These are phyloP conservation scores for Flaveria floridana DNA, from an alignment of 140 eudicot species.

Conservation along the genomic window DNA sequence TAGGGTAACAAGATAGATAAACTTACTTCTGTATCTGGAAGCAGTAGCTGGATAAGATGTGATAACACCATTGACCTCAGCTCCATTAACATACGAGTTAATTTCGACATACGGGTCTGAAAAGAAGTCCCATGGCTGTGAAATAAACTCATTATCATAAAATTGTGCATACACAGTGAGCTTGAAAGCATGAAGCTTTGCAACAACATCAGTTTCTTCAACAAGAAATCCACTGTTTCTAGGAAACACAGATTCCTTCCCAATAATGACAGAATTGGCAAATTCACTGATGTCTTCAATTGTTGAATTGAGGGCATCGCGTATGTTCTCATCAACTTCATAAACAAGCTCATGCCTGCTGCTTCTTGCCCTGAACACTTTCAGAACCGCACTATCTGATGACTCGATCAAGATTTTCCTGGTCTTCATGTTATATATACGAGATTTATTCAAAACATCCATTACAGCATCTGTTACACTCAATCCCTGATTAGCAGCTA, in stretches of 20 bases:
- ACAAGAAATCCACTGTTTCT: slow-evolving; percentile 30
- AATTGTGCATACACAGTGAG: slow-evolving; percentile 60
- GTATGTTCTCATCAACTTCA: slow-evolving; percentile 48
- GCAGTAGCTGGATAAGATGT: slow-evolving; percentile 79
- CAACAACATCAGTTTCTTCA: slow-evolving; percentile 49
- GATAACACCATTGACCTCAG: slow-evolving; percentile 59
- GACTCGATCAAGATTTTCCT: slow-evolving; percentile 71
- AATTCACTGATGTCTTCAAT: slow-evolving; percentile 50
- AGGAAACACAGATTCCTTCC: slow-evolving; percentile 64
- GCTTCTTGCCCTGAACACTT: slow-evolving; percentile 46
- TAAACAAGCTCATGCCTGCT: slow-evolving; percentile 63
- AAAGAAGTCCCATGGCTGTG: slow-evolving; percentile 79
- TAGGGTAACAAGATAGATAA: background rate
- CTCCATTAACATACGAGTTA: slow-evolving; percentile 38
- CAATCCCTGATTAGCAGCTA: slow-evolving; percentile 64
- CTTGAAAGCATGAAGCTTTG: slow-evolving; percentile 53
- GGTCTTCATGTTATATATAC: slow-evolving; percentile 38
- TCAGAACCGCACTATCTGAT: slow-evolving; percentile 56
- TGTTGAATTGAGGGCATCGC: slow-evolving; percentile 55
- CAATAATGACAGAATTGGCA: slow-evolving; percentile 60
- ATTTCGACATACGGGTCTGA: slow-evolving; percentile 69
- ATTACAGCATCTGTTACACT: slow-evolving; percentile 64
- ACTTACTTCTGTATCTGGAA: slow-evolving; percentile 70
- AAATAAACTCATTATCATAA: slow-evolving; percentile 65
- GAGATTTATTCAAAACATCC: slow-evolving; percentile 49